A percentile compares a stretch with the other conserved stretches of the same genome.
phyloP scores from a whole-genome alignment of 139 green algal genomes.

The Chlorella sp. region DNA sequence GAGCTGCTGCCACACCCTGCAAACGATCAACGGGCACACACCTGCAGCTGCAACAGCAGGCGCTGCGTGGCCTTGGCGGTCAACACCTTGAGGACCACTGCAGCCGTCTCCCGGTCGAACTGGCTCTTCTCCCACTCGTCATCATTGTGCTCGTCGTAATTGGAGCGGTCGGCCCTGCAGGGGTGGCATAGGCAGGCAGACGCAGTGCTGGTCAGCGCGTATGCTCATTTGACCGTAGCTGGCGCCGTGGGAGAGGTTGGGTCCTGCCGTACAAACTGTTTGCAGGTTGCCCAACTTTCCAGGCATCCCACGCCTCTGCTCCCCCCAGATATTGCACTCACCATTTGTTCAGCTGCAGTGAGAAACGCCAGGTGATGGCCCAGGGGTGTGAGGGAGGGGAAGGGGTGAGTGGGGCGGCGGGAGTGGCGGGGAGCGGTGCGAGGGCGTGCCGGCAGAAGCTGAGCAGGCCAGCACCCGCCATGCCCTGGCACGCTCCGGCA shows the following conservation, averaged over 20 bases:
- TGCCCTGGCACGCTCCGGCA: neutral
- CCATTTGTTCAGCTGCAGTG: conserved; percentile 11
- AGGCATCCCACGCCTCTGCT: neutral
- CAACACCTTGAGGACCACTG: conserved; percentile 44
- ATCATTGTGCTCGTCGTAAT: conserved; percentile 22
- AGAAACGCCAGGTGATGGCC: too few relatives aligned
- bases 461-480: neutral
- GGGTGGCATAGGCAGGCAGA: neutral
- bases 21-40: neutral
- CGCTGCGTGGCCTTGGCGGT: conserved; percentile 36
- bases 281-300: neutral
- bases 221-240: neutral
- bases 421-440: neutral
- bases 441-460: neutral
- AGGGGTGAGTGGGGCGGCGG: neutral
- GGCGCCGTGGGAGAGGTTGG: neutral
- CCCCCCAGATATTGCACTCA: neutral
- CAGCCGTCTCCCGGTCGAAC: conserved; percentile 44
- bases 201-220: neutral
- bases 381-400: neutral
- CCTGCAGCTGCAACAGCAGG: conserved; percentile 32
- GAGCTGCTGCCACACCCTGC: neutral
- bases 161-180: conserved; percentile 37
- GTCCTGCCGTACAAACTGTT: neutral
- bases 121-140: conserved; percentile 25